Base-by-base conservation (phyloP, 495 filamentous ascomycete genomes). In the Thermothielavioides terrestris region DNA sequence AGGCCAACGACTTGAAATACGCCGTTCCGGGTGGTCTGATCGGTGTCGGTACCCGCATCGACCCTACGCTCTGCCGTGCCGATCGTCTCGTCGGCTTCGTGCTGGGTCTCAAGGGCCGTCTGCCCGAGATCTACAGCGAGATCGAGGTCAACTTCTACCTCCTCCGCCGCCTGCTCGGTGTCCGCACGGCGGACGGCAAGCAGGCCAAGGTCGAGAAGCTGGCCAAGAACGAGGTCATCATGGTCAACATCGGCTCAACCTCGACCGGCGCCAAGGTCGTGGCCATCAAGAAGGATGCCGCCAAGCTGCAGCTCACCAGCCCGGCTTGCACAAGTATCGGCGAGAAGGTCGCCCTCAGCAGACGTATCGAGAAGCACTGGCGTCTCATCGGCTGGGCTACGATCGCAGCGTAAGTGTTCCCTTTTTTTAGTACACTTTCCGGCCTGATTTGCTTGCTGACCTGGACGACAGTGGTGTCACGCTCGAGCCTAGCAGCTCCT, bases 331-430 rank as follows among this genome's bases (percentile, higher is more conserved):
- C 89, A 18, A 84, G 92, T 59, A 80, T 94, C 59, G 89, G 88
- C 35, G 94, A 98, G 78, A 98, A 98, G 83, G 88, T 98, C 64
- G 94, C 92, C 32, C 77, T 98, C 65, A 86, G 81, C 66, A 78
- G 92, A 71, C 83, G 94, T 79, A 96, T 97, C 60, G 92, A 98
- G 64, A 96, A 96, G 81, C 91, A 96, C 72, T 97, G 92, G 92
- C 86, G 92, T 73, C 78, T 95, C 64, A 96, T 96, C 56, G 90
- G 91, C 59, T 95, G 91, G 90, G 89, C 89, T 39, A 94, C 88
- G 62, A 94, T 95, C 68, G 83, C 71, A 46, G 72, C 73, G 69
- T 72, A 65, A 68, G 68, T 64, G 43, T 52, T 45, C 44, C 9
- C 30, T 25, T n/a, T 12, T 6, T 5, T 32, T 11, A 31, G 12